These are phyloP conservation scores for Colletotrichum gloeosporioides DNA, from an alignment of 2,329 filamentous ascomycete genomes.

Conservation along the genomic window DNA sequence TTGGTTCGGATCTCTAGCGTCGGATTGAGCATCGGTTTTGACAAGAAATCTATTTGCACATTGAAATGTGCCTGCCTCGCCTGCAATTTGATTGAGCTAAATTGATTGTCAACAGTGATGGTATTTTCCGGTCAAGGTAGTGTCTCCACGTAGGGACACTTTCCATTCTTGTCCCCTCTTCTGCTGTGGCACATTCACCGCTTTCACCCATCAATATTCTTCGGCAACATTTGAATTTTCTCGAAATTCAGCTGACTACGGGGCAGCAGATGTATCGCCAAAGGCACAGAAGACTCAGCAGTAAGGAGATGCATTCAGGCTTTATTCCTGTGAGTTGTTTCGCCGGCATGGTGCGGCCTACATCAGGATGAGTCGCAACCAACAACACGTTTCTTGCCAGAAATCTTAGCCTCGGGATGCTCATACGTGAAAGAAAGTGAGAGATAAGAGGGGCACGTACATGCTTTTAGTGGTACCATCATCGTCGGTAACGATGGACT, in stretches of 20 bases:
- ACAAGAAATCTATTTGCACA: neutral
- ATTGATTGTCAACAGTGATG: neutral
- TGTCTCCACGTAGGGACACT: neutral
- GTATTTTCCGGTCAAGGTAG: neutral
- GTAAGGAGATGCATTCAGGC: neutral
- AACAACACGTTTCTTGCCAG: neutral
- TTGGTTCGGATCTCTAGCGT: neutral
- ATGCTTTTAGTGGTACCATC: neutral
- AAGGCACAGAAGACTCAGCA: neutral
- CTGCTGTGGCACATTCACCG: neutral
- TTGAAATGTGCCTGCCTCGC: too few relatives aligned
- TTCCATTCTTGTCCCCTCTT: neutral
- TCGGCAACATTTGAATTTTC: rapidly evolving
- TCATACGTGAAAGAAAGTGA: neutral
- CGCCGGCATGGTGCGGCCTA: neutral
- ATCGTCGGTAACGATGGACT: neutral
- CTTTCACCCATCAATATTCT: neutral
- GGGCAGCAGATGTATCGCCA: neutral
- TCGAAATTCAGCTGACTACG: neutral
- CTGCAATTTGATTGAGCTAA: neutral
- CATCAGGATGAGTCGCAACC: neutral
- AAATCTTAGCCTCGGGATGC: neutral
- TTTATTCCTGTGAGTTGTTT: neutral
- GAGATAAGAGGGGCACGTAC: neutral
- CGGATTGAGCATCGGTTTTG: neutral